These are phyloP conservation scores for Corniculantispora saksenae DNA, from an alignment of 2,329 filamentous ascomycete species.

Conservation along the genomic window DNA sequence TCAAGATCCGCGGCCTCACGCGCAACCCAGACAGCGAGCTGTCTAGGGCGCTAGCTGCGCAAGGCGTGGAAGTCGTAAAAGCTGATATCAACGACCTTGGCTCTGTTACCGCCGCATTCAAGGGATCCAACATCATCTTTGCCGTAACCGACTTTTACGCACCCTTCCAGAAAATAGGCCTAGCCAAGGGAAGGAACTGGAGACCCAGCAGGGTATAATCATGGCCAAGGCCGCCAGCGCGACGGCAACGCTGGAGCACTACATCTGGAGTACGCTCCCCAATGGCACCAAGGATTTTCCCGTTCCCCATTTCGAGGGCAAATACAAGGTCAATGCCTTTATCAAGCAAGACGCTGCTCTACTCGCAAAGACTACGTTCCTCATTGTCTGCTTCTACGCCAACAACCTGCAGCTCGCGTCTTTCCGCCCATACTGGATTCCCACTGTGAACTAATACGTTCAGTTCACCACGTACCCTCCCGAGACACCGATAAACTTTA, in stretches of 20 bases:
- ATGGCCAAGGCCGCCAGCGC: constrained; percentile 42
- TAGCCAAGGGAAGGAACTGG: constrained; percentile 36
- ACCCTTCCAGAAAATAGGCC: constrained; percentile 29
- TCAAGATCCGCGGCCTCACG: too few relatives aligned
- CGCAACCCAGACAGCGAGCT: background rate
- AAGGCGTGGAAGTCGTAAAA: constrained; percentile 27
- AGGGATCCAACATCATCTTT: constrained; percentile 30
- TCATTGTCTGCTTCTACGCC: constrained; percentile 39
- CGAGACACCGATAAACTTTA: constrained; percentile 28
- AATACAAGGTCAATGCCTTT: constrained; percentile 40
- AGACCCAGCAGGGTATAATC: constrained; percentile 43
- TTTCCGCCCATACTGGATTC: constrained; percentile 18
- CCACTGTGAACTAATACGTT: constrained; percentile 28
- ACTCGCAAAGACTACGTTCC: constrained; percentile 40
- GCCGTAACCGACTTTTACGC: constrained; percentile 39
- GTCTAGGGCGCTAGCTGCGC: background rate
- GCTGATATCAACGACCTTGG: constrained; percentile 25
- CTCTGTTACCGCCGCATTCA: constrained; percentile 25
- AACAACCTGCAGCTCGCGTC: constrained; percentile 31
- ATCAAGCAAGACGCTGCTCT: constrained; percentile 38
- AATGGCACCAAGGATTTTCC: constrained; percentile 34
- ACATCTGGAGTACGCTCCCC: constrained; percentile 48
- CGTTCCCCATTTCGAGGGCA: constrained; percentile 44
- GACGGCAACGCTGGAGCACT: constrained; percentile 41
- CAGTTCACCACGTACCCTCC: constrained; percentile 31